Evolutionary conservation across 2,329 filamentous ascomycete genomes (phyloP), one percentile per base, ranked within the genome.

Genomic region (Pezicula rhizophila): DNA sequence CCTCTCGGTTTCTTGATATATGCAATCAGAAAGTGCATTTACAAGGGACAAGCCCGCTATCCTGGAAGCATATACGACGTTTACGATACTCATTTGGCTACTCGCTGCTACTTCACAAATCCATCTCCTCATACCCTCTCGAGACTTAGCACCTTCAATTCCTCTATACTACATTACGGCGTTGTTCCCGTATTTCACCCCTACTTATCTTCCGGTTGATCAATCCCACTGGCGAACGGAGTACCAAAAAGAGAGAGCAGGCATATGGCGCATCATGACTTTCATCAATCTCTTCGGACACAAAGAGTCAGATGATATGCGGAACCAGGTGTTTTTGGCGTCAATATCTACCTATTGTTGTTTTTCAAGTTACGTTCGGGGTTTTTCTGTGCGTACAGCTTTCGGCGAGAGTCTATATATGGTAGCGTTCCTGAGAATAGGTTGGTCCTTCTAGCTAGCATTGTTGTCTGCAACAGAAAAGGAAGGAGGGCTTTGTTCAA

Each of bases 171-270:
- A 42, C 40, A 42, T 12, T 42, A 40, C 17, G 17, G 38, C 38
- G n/a, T 12, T 42, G 18, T 12, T 25, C 25, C 40, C 23, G 25
- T 26, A 42, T 25, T 26, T 18, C 34, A 46, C 35, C 20, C 40
- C 23, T 34, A 23, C 23, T 33, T 20, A 25, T 42, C 43, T 34
- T 42, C 20, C 46, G 26, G 42, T 25, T 34, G 37, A 23, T 25
- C 38, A 31, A 37, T 38, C 51, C 41, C 42, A 53, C 48, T 50
- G 62, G 62, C 62, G 62, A 63, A 64, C 45, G 61, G 61, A 62
- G 62, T 63, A 60, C 51, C 56, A 63, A 63, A 63, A 64, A 46
- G 45, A 46, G 45, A 45, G 41, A 44, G 40, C 15, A 42, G 54
- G 58, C 57, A 60, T 55, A 57, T 50, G 59, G 60, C 60, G 59